A percentile compares a stretch with the other conserved stretches of the same genome.
These are phyloP conservation scores for Tolypocladium ophioglossoides DNA, from an alignment of 2,329 filamentous ascomycete genomes.

Conservation along the genomic window DNA sequence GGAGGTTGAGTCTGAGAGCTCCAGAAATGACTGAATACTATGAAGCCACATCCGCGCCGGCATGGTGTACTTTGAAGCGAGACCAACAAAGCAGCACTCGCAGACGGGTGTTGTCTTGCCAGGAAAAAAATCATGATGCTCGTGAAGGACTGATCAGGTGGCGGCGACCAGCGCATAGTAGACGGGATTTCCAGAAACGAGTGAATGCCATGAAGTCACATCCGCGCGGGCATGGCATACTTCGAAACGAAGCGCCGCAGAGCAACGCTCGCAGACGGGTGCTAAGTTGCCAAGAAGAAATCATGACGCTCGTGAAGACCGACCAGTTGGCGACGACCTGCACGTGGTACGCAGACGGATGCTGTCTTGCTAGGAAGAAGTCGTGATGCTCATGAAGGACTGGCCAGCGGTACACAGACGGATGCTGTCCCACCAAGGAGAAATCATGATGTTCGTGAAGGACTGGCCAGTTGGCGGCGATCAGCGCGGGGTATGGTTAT, in stretches of 20 bases:
- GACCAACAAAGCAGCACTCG: slow-evolving; percentile 52
- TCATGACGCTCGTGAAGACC: slow-evolving; percentile 53
- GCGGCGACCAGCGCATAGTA: too few relatives aligned
- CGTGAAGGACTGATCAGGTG: too few relatives aligned
- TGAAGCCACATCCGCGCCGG: slow-evolving; percentile 90
- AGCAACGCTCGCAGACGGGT: slow-evolving; percentile 63
- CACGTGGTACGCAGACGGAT: slow-evolving; percentile 40
- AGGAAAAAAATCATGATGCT: slow-evolving; percentile 82
- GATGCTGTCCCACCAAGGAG: slow-evolving; percentile 80
- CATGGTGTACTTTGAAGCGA: slow-evolving; percentile 81
- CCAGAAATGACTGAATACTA: slow-evolving; percentile 63
- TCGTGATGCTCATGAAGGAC: slow-evolving; percentile 53
- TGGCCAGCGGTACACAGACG: slow-evolving; percentile 23
- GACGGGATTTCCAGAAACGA: too few relatives aligned
- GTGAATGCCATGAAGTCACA: slow-evolving; percentile 77
- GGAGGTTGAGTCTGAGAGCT: slow-evolving; percentile 65
- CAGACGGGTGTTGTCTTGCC: slow-evolving; percentile 75
- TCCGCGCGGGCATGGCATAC: slow-evolving; percentile 82
- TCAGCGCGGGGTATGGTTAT: slow-evolving; percentile 76
- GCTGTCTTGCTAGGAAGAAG: slow-evolving; percentile 78
- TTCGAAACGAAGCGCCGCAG: slow-evolving; percentile 62
- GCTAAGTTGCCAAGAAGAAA: slow-evolving; percentile 78
- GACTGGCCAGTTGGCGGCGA: slow-evolving; percentile 69
- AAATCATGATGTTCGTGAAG: slow-evolving; percentile 79
- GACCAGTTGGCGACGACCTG: too few relatives aligned